phyloP scores from a whole-genome alignment of 108 stramenopile species.

The Poteriospumella lacustris region DNA sequence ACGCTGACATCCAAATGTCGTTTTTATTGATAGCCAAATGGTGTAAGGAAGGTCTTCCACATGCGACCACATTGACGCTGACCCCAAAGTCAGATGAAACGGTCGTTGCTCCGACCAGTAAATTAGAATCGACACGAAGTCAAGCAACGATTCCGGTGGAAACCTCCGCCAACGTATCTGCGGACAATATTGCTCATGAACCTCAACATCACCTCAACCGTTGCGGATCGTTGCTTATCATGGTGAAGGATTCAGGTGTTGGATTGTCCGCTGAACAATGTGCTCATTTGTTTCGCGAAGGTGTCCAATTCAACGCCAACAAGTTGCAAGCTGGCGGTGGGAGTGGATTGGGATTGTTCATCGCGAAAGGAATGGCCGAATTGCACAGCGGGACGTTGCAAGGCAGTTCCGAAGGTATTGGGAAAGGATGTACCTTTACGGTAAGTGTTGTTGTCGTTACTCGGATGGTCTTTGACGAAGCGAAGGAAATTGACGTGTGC shows the following conservation, averaged over 20 bases:
- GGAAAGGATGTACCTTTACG: constrained; percentile 1
- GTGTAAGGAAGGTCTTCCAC: neutral
- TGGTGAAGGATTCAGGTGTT: constrained; percentile 56
- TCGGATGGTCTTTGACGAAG: neutral
- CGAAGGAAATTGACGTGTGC: neutral
- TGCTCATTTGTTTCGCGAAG: constrained; percentile 50
- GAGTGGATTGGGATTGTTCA: constrained; percentile 62
- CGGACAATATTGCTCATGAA: neutral
- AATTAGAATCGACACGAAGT: neutral
- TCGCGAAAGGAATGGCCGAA: constrained; percentile 62
- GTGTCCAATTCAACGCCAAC: constrained; percentile 63
- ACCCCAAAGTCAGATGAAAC: neutral
- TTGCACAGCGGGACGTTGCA: constrained; percentile 46
- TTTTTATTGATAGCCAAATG: neutral
- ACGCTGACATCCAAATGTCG: neutral
- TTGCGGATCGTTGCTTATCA: neutral
- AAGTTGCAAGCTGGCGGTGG: constrained; percentile 61
- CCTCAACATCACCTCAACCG: neutral
- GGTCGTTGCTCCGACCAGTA: neutral
- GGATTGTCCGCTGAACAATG: constrained; percentile 56
- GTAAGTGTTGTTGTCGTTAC: neutral
- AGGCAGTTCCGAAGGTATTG: neutral
- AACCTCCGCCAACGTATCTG: neutral
- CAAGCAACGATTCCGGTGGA: neutral
- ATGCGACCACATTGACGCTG: neutral